A percentile compares a stretch with the other conserved stretches of the same genome.
Conservation (phyloP, 2,329 filamentous ascomycete species). For the Pseudocercospora fijiensis region DNA sequence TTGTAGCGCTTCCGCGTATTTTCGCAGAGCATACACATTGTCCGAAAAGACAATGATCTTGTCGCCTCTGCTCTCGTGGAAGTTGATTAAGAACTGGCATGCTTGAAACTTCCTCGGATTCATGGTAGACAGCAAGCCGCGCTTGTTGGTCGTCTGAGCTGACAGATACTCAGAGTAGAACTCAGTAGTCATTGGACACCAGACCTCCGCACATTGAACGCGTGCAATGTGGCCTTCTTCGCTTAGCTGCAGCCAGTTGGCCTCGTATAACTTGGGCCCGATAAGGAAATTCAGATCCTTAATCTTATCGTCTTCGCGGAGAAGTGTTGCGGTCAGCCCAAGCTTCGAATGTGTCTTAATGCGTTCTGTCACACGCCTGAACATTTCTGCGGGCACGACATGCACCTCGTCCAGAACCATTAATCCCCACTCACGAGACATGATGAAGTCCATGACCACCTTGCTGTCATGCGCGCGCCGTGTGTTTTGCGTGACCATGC, state of each 20-base stretch:
- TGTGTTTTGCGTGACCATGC: slow-evolving; percentile 93
- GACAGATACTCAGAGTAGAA: slow-evolving; percentile 93
- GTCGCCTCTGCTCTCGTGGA: slow-evolving; percentile 90
- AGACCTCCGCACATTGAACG: slow-evolving; percentile 97
- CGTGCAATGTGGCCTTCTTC: slow-evolving; percentile 95
- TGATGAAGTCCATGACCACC: slow-evolving; percentile 96
- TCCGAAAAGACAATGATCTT: slow-evolving; percentile 99
- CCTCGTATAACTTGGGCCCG: slow-evolving; percentile 94
- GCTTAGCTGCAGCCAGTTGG: slow-evolving; percentile 98
- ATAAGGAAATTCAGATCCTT: slow-evolving; percentile 96
- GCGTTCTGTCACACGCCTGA: slow-evolving; percentile 85
- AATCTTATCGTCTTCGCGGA: slow-evolving; percentile 98
- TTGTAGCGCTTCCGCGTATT: slow-evolving; percentile 65
- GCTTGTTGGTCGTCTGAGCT: slow-evolving; percentile 61
- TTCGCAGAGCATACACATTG: slow-evolving; percentile 87
- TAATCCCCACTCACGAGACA: slow-evolving; percentile 87
- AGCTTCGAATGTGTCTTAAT: slow-evolving; percentile 96
- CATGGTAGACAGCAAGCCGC: slow-evolving; percentile 83
- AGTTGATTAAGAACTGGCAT: slow-evolving; percentile 97
- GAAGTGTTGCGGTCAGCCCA: slow-evolving; percentile 86
- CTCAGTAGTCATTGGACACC: slow-evolving; percentile 98
- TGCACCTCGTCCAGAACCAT: slow-evolving; percentile 98
- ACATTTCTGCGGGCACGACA: slow-evolving; percentile 95
- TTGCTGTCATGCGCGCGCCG: slow-evolving; percentile 87
- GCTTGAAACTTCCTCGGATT: slow-evolving; percentile 97